These are phyloP conservation scores for Xylaria flabelliformis DNA, from an alignment of 495 filamentous ascomycete genomes.

Conservation along the genomic window DNA sequence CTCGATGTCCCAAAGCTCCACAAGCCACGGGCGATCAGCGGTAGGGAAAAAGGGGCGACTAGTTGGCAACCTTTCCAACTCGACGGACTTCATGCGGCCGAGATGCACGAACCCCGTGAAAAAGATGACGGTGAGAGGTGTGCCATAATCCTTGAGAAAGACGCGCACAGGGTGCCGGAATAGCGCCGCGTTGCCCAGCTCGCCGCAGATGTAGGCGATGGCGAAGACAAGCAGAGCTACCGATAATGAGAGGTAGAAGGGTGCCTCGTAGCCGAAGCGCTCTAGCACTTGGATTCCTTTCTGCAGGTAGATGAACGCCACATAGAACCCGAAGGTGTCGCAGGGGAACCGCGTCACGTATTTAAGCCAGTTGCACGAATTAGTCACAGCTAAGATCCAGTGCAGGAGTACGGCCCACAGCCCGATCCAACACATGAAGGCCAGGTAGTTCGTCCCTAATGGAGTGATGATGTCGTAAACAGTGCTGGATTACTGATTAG, in stretches of 20 bases:
- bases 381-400: constrained; percentile 78
- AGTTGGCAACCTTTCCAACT: constrained; percentile 70
- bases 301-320: constrained; percentile 84
- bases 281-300: constrained; percentile 83
- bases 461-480: constrained; percentile 82
- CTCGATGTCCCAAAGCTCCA: constrained; percentile 85
- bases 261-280: constrained; percentile 56
- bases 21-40: constrained; percentile 76
- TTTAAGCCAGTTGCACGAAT: constrained; percentile 77
- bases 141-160: constrained; percentile 85
- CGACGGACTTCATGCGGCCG: constrained; percentile 73
- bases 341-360: constrained; percentile 87
- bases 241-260: constrained; percentile 77
- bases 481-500: constrained; percentile 55
- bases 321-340: constrained; percentile 89
- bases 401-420: constrained; percentile 86
- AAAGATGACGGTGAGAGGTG: constrained; percentile 81
- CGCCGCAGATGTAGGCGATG: constrained; percentile 71
- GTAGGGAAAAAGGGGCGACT: constrained; percentile 85
- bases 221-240: constrained; percentile 76
- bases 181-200: constrained; percentile 70
- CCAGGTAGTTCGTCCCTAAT: constrained; percentile 72
- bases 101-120: constrained; percentile 89
- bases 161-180: constrained; percentile 75
- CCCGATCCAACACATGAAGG: constrained; percentile 87